These are phyloP conservation scores for Cyclotella choctawhatcheeana DNA, from an alignment of 108 stramenopile species.

Conservation along the genomic window DNA sequence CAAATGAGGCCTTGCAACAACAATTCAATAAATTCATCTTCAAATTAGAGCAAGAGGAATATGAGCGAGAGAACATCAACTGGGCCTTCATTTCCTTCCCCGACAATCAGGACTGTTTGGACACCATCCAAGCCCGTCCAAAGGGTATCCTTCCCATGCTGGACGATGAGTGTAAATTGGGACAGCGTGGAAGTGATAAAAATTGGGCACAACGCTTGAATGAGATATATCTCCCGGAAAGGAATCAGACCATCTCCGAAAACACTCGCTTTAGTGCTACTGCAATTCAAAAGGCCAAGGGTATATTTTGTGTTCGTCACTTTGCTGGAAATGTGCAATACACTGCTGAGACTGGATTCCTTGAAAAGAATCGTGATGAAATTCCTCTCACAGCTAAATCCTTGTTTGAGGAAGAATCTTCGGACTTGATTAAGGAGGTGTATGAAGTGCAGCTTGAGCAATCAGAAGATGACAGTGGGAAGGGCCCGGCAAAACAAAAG, in stretches of 20 bases:
- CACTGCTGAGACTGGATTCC: constrained; percentile 91
- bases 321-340: constrained; percentile 97
- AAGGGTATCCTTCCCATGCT: constrained; percentile 91
- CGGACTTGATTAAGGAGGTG: constrained; percentile 77
- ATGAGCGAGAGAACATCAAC: constrained; percentile 87
- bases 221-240: constrained; percentile 77
- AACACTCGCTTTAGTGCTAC: constrained; percentile 83
- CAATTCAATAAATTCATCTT: constrained; percentile 99
- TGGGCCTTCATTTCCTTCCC: constrained; percentile 94
- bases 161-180: constrained; percentile 92
- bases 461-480: constrained; percentile 51
- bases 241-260: constrained; percentile 75
- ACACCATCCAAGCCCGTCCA: constrained; percentile 95
- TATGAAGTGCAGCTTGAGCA: constrained; percentile 70
- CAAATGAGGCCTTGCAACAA: constrained; percentile 99
- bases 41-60: constrained; percentile 98
- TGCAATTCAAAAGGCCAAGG: constrained; percentile 75
- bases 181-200: constrained; percentile 79
- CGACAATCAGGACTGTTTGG: constrained; percentile 98
- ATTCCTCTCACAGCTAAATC: constrained; percentile 90
- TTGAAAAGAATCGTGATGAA: constrained; percentile 98
- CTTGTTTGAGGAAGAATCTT: constrained; percentile 86
- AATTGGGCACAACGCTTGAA: constrained; percentile 87
- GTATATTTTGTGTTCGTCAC: constrained; percentile 88
- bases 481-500: constrained; percentile 63